Percentiles rank a stretch among this genome's conserved stretches.
These are phyloP conservation scores for Sporothrix curviconia DNA, from an alignment of 2,329 filamentous ascomycete species.

Conservation along the genomic window DNA sequence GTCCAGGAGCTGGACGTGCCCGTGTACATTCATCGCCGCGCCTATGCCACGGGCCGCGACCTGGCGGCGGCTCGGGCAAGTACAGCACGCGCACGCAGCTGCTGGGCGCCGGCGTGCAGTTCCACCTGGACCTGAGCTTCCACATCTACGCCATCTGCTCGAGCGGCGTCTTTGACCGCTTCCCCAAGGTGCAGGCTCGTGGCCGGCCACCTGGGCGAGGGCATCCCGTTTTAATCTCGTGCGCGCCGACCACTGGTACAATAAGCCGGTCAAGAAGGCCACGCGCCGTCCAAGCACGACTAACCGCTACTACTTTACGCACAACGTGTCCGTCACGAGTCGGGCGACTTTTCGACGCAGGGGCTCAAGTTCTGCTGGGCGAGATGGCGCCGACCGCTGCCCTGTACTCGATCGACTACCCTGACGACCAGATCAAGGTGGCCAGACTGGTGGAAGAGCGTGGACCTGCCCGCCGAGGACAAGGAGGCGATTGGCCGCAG, in stretches of 20 bases:
- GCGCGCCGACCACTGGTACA: slow-evolving; percentile 37
- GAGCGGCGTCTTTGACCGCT: slow-evolving; percentile 36
- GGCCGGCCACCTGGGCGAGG: slow-evolving; percentile 38
- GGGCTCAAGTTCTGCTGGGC: slow-evolving; percentile 35
- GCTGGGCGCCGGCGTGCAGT: slow-evolving; percentile 31
- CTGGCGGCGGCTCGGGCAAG: slow-evolving; percentile 20
- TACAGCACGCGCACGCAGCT: slow-evolving; percentile 29
- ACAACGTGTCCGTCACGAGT: slow-evolving; percentile 37
- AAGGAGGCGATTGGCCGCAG: slow-evolving; percentile 25
- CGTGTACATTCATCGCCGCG: slow-evolving; percentile 31
- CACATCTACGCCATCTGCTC: slow-evolving; percentile 40
- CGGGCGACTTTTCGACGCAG: slow-evolving; percentile 34
- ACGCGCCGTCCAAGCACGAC: slow-evolving; percentile 33
- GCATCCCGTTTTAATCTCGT: slow-evolving; percentile 39
- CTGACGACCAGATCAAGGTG: slow-evolving; percentile 29
- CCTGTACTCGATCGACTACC: slow-evolving; percentile 36
- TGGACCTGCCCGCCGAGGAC: slow-evolving; percentile 24
- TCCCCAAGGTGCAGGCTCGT: slow-evolving; percentile 35
- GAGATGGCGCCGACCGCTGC: slow-evolving; percentile 34
- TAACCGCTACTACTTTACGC: slow-evolving; percentile 34
- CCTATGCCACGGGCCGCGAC: slow-evolving; percentile 27
- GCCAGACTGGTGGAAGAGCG: slow-evolving; percentile 28
- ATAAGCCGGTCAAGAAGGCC: slow-evolving; percentile 34
- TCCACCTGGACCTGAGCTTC: slow-evolving; percentile 38
- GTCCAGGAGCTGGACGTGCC: slow-evolving; percentile 29